Evolutionary conservation across 1,284 basidiomycete species (phyloP).

Genomic region (Boletellus deceptivus): DNA sequence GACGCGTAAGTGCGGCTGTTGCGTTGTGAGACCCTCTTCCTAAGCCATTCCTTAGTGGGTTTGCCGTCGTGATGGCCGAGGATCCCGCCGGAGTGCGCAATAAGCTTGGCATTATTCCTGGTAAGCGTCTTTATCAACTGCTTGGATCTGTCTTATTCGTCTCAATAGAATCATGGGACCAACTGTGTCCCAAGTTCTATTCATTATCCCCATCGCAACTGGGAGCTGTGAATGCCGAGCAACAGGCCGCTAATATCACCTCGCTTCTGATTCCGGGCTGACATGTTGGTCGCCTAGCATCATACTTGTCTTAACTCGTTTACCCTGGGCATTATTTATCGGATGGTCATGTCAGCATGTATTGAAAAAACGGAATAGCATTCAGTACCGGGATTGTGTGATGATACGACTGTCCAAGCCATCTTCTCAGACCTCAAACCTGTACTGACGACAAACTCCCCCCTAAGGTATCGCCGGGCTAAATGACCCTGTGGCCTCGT

Average conservation of each 20-base stretch:
- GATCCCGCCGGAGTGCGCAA: constrained; percentile 20
- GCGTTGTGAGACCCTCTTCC: background rate
- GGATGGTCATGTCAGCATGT: too few relatives aligned
- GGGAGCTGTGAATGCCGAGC: constrained; percentile 17
- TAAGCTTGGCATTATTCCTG: constrained; percentile 14
- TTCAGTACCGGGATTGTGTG: too few relatives aligned
- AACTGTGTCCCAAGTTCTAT: constrained; percentile 26
- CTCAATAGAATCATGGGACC: constrained; percentile 20
- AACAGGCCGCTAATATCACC: constrained; percentile 21
- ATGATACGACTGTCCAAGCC: too few relatives aligned
- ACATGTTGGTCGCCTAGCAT: background rate
- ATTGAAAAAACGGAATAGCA: too few relatives aligned
- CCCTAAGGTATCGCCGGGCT: too few relatives aligned
- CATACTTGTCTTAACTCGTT: background rate
- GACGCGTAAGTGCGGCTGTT: constrained; percentile 26
- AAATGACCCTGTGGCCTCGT: too few relatives aligned
- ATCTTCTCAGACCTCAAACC: too few relatives aligned
- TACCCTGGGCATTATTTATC: too few relatives aligned
- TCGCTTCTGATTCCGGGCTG: constrained; percentile 15
- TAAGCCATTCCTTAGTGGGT: constrained; percentile 26
- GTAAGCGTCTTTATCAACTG: constrained; percentile 10
- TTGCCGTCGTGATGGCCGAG: constrained; percentile 42
- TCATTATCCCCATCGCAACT: constrained; percentile 19
- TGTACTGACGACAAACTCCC: too few relatives aligned
- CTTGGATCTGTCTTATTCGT: background rate